Percentiles rank a stretch among this genome's conserved stretches.
phyloP scores from a whole-genome alignment of 805 yeast genomes.

The Spathaspora arborariae region DNA sequence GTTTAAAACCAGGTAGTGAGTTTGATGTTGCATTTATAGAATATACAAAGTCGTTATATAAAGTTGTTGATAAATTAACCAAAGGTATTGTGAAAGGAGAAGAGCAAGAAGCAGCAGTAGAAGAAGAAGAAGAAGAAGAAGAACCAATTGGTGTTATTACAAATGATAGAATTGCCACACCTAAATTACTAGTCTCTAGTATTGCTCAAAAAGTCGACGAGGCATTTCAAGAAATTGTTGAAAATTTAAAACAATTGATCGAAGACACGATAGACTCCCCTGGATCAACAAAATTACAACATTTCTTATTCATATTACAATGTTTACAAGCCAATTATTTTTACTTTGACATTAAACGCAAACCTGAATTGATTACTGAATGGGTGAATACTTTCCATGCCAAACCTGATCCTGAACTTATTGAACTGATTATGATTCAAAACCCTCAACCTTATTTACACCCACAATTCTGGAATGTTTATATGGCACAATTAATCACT shows the following conservation, averaged over 20 bases:
- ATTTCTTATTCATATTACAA: conserved; percentile 49
- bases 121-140: conserved; percentile 17
- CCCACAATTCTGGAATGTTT: conserved; percentile 59
- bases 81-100: conserved; percentile 8
- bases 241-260: conserved; percentile 26
- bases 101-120: conserved; percentile 18
- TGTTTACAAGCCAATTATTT: conserved; percentile 55
- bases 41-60: conserved; percentile 50
- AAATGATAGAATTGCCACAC: not conserved
- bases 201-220: conserved; percentile 12
- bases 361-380: conserved; percentile 43
- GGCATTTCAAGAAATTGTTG: conserved; percentile 25
- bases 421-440: conserved; percentile 43
- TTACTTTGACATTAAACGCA: conserved; percentile 29
- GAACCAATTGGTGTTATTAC: conserved; percentile 32
- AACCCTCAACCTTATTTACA: conserved; percentile 45
- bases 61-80: conserved; percentile 42
- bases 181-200: not conserved
- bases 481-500: conserved; percentile 50
- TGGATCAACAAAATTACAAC: conserved; percentile 29
- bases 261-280: conserved; percentile 19
- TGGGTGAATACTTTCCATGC: conserved; percentile 75
- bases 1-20: conserved; percentile 32
- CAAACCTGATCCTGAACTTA: conserved; percentile 52
- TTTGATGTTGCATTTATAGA: conserved; percentile 39